Evolutionary conservation across 306 rosid species (phyloP).

Genomic region (Glycine soja): DNA sequence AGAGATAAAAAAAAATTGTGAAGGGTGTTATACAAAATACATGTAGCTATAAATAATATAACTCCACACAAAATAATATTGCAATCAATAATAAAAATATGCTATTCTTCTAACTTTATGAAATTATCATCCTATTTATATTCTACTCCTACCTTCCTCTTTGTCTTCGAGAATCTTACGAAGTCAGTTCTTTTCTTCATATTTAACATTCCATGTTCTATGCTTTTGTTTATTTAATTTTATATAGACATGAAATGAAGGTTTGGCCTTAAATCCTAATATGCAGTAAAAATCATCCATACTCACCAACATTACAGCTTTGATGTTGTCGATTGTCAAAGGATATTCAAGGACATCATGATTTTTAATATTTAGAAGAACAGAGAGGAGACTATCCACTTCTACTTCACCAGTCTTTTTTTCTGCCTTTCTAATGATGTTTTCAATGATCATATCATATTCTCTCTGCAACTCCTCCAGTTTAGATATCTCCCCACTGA

Average conservation of each 20-base stretch:
- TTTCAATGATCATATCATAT: neutral
- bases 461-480: neutral
- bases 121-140: neutral
- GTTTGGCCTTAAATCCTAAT: neutral
- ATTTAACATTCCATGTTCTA: neutral
- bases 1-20: neutral
- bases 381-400: neutral
- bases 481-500: neutral
- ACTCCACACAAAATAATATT: neutral
- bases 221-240: neutral
- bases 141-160: too few relatives aligned
- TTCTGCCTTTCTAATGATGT: neutral
- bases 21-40: too few relatives aligned
- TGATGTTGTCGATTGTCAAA: slow-evolving; percentile 5
- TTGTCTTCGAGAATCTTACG: too few relatives aligned
- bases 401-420: neutral
- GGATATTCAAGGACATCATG: neutral
- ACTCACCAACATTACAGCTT: slow-evolving; percentile 18
- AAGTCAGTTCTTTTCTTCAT: too few relatives aligned
- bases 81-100: neutral
- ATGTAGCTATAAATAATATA: neutral
- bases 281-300: neutral
- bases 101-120: neutral
- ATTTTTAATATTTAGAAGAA: slow-evolving; percentile 10
- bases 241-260: neutral